phyloP scores from a whole-genome alignment of 345 rosid species.

The Lenwebbia sp. region DNA sequence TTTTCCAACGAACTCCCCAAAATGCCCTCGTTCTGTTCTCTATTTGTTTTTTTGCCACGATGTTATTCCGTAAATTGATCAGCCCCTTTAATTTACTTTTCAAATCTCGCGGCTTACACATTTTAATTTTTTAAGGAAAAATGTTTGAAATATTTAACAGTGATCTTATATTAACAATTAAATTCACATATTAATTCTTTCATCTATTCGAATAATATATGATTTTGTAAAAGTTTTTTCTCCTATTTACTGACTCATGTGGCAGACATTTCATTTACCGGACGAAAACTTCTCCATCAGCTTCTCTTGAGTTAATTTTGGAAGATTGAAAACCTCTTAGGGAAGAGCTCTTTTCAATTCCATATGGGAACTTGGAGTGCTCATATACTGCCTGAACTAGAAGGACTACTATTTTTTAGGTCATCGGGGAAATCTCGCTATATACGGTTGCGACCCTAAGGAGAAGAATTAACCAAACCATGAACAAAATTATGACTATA shows the following conservation, averaged over 20 bases:
- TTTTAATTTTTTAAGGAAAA: background rate
- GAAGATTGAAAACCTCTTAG: background rate
- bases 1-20: background rate
- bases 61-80: background rate
- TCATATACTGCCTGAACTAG: accelerated
- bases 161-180: background rate
- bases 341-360: background rate
- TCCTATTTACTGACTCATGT: background rate
- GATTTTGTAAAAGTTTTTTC: background rate
- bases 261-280: too few species aligned
- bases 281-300: too few species aligned
- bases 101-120: background rate
- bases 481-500: background rate
- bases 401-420: background rate
- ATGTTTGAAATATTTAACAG: background rate
- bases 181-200: background rate
- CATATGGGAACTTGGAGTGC: background rate
- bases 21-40: background rate
- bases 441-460: background rate
- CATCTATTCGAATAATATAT: background rate
- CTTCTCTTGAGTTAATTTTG: background rate
- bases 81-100: background rate
- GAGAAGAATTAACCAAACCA: background rate
- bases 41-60: background rate
- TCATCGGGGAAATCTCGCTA: background rate